Conservation (phyloP, 2,329 filamentous ascomycete genomes). For the Talaromyces sp. region DNA sequence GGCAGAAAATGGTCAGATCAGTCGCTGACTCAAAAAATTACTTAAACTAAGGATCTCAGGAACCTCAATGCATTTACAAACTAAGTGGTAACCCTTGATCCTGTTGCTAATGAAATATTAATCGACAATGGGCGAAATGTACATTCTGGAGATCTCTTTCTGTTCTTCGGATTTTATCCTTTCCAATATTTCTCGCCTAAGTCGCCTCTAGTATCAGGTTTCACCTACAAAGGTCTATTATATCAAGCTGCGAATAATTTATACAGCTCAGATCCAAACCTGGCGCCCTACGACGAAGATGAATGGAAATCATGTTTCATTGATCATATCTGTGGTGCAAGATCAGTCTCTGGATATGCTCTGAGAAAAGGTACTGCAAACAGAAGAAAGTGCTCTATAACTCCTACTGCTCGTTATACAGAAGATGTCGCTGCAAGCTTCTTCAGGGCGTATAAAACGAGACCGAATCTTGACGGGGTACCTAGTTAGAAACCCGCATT, state of each 20-base stretch:
- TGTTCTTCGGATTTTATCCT: no score
- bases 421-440: not conserved
- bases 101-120: not conserved
- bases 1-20: no score
- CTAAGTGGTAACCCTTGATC: no score
- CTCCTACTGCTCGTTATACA: not conserved
- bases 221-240: not conserved
- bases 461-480: not conserved
- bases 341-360: no score
- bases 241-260: not conserved
- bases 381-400: not conserved
- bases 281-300: not conserved
- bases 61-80: no score
- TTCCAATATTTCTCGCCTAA: no score
- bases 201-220: not conserved
- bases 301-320: not conserved
- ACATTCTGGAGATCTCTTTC: no score
- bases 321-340: not conserved
- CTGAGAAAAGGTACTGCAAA: not conserved
- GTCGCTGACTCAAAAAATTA: no score
- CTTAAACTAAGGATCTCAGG: no score
- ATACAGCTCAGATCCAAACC: not conserved
- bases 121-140: not conserved
- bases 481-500: not conserved
- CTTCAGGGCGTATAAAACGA: not conserved